Evolutionary conservation across 1,284 basidiomycete genomes (phyloP), one percentile per base, ranked within the genome.

Genomic region (Cryptococcus floricola): DNA sequence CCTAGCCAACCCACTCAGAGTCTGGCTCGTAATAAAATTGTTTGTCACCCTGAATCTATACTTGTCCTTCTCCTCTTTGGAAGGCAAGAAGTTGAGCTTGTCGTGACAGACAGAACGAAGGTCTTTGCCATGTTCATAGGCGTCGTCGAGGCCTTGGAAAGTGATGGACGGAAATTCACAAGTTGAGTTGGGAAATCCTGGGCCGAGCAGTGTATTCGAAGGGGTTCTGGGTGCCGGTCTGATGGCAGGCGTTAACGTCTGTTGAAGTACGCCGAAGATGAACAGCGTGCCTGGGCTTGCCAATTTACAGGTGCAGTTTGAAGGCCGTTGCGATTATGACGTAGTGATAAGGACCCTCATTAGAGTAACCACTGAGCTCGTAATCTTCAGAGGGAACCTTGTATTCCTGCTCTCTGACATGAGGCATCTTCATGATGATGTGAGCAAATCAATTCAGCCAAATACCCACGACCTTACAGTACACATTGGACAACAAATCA

Each of bases 11-110:
- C 39, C 39, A 54, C 67, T 52, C 12, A 70, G 59, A 5, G 69
- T 70, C 55, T 71, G 68, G 1, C 65, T 62, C 5, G 72, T 74
- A 50, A 72, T 69, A 13, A 64, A 67, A 52, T 71, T 71, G 59
- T 71, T 70, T 16, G 72, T 71, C 10, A 74, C 70, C 16, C 70
- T 60, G 53, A 65, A 74, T 13, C 50, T 39, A 48, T 69, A 69
- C 53, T 59, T 53, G 1, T 63, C 61, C 48, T 39, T 56, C 44
- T 70, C 65, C 19, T 53, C 28, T 4, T 52, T 41, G 13, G 27
- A 19, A 4, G 70, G 70, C 14, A 74, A 59, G 58, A 74, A 74
- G 10, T 52, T 41, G 13, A 74, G 63, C 39, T 63, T 34, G 43
- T 70, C 63, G 25, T 54, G 53, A 52, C 73, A 74, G 13, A 74